These are phyloP conservation scores for Colletotrichum orbiculare DNA, from an alignment of 2,329 filamentous ascomycete species.

Conservation along the genomic window DNA sequence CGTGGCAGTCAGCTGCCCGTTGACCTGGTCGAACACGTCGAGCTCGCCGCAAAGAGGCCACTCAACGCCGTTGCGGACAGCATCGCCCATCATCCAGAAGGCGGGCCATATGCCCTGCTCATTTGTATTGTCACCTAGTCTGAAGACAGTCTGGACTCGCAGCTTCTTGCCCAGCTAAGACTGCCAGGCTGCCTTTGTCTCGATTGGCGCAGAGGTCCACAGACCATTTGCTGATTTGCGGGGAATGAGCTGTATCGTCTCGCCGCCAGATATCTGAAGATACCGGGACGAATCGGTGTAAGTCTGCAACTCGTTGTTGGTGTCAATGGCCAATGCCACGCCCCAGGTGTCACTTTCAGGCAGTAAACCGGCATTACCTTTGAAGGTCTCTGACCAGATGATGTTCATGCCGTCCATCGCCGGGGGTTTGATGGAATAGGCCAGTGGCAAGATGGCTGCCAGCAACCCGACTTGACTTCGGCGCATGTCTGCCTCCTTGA, in stretches of 20 bases:
- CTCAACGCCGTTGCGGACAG: slow-evolving; percentile 56
- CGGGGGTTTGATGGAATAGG: slow-evolving; percentile 51
- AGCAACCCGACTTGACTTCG: background rate
- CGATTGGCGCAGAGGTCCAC: slow-evolving; percentile 68
- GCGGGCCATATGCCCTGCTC: slow-evolving; percentile 70
- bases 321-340: slow-evolving; percentile 53
- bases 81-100: slow-evolving; percentile 67
- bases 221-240: slow-evolving; percentile 49
- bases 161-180: slow-evolving; percentile 58
- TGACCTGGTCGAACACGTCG: slow-evolving; percentile 67
- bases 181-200: slow-evolving; percentile 59
- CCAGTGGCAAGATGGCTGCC: slow-evolving; percentile 40
- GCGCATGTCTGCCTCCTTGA: slow-evolving; percentile 6
- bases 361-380: slow-evolving; percentile 50
- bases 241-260: slow-evolving; percentile 64
- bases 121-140: slow-evolving; percentile 55
- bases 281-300: slow-evolving; percentile 60
- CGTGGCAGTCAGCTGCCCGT: slow-evolving; percentile 58
- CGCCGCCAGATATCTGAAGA: slow-evolving; percentile 61
- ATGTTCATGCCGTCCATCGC: slow-evolving; percentile 53
- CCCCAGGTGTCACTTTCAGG: slow-evolving; percentile 56
- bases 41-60: slow-evolving; percentile 69
- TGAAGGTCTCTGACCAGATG: slow-evolving; percentile 59
- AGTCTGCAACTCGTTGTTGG: slow-evolving; percentile 63
- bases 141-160: slow-evolving; percentile 57